Conservation (phyloP, 192 early-diverging fungal genomes). For the Mortierella hygrophila region DNA sequence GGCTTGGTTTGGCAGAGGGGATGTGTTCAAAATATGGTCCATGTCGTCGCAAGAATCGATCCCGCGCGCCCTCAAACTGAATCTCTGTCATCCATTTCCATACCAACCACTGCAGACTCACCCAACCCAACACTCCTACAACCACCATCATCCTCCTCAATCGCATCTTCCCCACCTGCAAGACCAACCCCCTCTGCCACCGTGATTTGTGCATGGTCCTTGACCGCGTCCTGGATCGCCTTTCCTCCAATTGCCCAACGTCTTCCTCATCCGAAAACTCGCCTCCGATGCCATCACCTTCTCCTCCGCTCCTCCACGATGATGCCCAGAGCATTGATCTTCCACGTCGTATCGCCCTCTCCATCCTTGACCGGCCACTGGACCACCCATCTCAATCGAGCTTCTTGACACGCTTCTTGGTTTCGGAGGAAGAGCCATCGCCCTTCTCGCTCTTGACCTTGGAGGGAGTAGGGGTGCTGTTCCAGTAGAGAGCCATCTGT, state of each 20-base stretch:
- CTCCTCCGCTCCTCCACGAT: slow-evolving; percentile 10
- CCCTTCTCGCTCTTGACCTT: slow-evolving; percentile 28
- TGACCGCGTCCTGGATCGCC: slow-evolving; percentile 43
- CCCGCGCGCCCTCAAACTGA: slow-evolving; percentile 32
- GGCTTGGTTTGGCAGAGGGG: neutral
- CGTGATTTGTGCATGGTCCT: slow-evolving; percentile 36
- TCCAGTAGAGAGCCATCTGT: slow-evolving; percentile 88
- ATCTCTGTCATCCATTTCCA: slow-evolving; percentile 52
- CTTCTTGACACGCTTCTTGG: slow-evolving; percentile 53
- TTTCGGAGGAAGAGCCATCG: slow-evolving; percentile 15
- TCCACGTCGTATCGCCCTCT: slow-evolving; percentile 20
- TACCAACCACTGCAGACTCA: slow-evolving; percentile 27
- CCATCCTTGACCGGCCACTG: slow-evolving; percentile 49
- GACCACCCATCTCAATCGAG: slow-evolving; percentile 58
- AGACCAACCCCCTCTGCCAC: slow-evolving; percentile 27
- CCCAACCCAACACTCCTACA: slow-evolving; percentile 23
- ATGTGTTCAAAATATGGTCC: slow-evolving; percentile 21
- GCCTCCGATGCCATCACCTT: neutral
- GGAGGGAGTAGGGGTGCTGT: slow-evolving; percentile 31
- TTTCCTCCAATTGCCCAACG: slow-evolving; percentile 13
- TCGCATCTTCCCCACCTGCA: slow-evolving; percentile 33
- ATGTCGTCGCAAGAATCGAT: slow-evolving; percentile 43
- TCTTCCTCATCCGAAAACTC: slow-evolving; percentile 18
- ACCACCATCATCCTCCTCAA: slow-evolving; percentile 23
- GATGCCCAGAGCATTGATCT: slow-evolving; percentile 24